Evolutionary conservation across 345 rosid genomes (phyloP).

Genomic region (Eucalyptus lansdowneana): DNA sequence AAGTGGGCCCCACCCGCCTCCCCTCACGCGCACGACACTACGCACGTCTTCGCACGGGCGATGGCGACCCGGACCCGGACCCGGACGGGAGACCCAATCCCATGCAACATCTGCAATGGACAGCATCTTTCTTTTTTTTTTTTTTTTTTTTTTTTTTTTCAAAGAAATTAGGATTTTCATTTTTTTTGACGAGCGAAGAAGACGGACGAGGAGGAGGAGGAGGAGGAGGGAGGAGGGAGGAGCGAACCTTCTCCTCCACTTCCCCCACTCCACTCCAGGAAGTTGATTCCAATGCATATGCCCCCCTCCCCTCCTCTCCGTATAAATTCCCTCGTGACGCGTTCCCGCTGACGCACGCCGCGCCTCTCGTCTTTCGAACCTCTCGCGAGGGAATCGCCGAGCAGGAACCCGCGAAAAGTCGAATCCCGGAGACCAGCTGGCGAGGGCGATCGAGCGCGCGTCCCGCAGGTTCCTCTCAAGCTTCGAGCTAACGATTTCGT

Average conservation of each 20-base stretch:
- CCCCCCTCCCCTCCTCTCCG: not conserved
- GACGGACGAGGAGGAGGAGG: not conserved
- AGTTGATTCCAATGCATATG: not conserved
- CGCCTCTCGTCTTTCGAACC: not conserved
- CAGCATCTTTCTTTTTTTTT: not conserved
- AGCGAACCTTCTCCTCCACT: not conserved
- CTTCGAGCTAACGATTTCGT: not conserved
- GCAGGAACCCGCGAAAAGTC: not conserved
- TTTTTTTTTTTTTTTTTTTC: fast-evolving
- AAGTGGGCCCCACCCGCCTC: not conserved
- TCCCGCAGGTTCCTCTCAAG: not conserved
- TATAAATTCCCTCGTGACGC: not conserved
- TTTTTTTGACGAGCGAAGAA: not conserved
- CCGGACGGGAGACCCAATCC: not conserved
- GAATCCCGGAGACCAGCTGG: not conserved
- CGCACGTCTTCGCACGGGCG: not conserved
- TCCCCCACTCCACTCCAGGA: not conserved
- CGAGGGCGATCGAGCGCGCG: not conserved
- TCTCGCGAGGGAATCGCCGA: not conserved
- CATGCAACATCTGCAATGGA: not conserved
- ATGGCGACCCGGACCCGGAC: not conserved
- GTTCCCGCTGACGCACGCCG: not conserved
- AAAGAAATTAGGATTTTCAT: not conserved
- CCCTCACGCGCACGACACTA: not conserved
- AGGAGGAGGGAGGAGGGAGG: not conserved